Conservation (phyloP, 495 filamentous ascomycete species). For the Articulospora tetracladia region DNA sequence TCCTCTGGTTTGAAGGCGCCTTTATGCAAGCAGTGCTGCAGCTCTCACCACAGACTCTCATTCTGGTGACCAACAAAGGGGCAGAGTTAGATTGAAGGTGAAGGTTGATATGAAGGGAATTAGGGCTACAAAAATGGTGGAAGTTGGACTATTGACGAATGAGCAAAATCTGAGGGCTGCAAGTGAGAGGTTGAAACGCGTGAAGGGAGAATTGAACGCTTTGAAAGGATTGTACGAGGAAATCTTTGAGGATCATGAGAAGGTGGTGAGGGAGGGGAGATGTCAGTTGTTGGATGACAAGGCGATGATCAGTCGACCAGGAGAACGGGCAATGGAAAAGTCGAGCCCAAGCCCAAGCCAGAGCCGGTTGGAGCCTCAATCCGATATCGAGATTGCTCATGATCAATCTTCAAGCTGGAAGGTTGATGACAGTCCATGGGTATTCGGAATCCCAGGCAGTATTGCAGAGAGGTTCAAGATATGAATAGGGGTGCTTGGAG, state of each 20-base stretch:
- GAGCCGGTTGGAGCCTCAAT: too few species aligned
- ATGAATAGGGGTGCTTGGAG: too few species aligned
- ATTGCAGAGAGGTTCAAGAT: background rate
- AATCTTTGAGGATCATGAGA: conserved; percentile 11
- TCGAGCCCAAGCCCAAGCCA: background rate
- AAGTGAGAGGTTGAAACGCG: background rate
- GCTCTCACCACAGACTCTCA: conserved; percentile 8
- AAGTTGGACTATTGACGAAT: background rate
- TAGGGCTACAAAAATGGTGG: too few species aligned
- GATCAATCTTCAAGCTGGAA: too few species aligned
- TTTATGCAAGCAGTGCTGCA: conserved; percentile 13
- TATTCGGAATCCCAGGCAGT: background rate
- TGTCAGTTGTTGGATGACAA: conserved; percentile 6
- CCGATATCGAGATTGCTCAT: too few species aligned
- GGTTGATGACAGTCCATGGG: background rate
- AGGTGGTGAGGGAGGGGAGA: background rate
- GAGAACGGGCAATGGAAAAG: background rate
- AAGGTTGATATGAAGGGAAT: conserved; percentile 4
- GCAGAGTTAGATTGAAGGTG: background rate
- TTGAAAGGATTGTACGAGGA: conserved; percentile 18
- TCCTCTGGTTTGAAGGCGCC: conserved; percentile 10
- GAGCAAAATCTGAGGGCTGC: background rate
- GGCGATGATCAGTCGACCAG: background rate
- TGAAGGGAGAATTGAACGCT: conserved; percentile 8
- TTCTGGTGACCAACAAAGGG: conserved; percentile 12